Conservation (phyloP, 768 basidiomycete species). For the Boletus rubescentipes region DNA sequence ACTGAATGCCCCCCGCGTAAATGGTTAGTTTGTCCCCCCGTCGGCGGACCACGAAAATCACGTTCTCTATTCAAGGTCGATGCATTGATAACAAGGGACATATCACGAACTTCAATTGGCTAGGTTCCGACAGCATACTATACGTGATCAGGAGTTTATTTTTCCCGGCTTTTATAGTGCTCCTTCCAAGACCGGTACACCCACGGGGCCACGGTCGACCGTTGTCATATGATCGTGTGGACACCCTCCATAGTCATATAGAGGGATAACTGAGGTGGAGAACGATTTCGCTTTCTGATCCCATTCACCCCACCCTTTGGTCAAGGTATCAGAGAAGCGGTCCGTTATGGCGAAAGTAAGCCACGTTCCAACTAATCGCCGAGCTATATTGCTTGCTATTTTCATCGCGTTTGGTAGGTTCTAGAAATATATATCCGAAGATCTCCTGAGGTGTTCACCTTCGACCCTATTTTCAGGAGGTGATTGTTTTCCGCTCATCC, state of each 20-base stretch:
- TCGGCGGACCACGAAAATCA: neutral
- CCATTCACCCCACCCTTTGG: neutral
- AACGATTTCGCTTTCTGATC: neutral
- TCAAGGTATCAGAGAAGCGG: neutral
- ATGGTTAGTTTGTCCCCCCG: neutral
- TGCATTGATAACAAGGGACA: neutral
- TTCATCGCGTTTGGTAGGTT: slow-evolving; percentile 18
- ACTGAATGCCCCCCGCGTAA: neutral
- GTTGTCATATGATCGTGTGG: slow-evolving; percentile 7
- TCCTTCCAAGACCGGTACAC: neutral
- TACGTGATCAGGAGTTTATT: neutral
- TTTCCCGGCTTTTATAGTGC: neutral
- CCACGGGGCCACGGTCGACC: neutral
- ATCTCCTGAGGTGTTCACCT: neutral
- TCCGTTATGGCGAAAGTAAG: neutral
- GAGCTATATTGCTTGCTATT: slow-evolving; percentile 11
- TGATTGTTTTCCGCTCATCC: neutral
- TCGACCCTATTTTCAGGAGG: slow-evolving; percentile 6
- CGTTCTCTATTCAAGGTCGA: neutral
- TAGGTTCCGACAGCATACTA: neutral
- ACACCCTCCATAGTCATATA: neutral
- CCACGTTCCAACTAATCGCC: slow-evolving; percentile 11
- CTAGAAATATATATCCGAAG: neutral
- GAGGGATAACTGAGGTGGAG: neutral
- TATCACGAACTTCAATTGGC: neutral